Base-by-base conservation (phyloP, 179 eudicot genomes). In the Silene coronaria region DNA sequence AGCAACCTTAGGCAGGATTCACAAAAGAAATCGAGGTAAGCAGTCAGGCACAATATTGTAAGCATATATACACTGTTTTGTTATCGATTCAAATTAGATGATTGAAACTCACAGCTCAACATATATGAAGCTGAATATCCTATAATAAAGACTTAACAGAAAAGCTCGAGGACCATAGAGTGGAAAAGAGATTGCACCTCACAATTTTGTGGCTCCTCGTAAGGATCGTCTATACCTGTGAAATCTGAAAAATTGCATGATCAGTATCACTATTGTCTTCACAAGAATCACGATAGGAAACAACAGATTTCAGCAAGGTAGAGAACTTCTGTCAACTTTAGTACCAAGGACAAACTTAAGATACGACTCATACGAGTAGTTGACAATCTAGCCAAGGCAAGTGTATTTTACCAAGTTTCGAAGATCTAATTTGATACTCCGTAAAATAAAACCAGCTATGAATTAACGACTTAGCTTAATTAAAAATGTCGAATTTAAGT, bases 171-270 rank as follows among this genome's bases (percentile, higher is more conserved):
- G 27, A 11, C 42, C 24, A 30, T 28, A n/a, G 4, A 70, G 71
- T 17, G 42, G 72, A 24, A 17, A 69, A 23, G 38, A 83, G 22
- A 60, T 62, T 34, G 60, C 81, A 91, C 97, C 97, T 91, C 97
- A 72, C 87, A 85, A 59, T 86, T 83, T 74, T 75, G 73, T 32
- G 97, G 97, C 38, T 80, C 80, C 75, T 91, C 97, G 74, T 91
- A 91, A 42, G 96, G 97, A 84, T 91, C 97, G 77, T 91, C 97
- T 67, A 91, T 75, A 69, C 97, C 97, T 0, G 97, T 91, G 79
- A 91, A 91, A 77, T 90, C 97, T 91, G 89, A 77, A 77, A 81
- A 62, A 57, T 27, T 74, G 58, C 67, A 79, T 12, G 71, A 45
- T 58, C 58, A 34, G 38, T 7, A 30, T 51, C 46, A 77, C 19